Conservation (phyloP, 768 basidiomycete genomes). For the Pisolithus microcarpus region DNA sequence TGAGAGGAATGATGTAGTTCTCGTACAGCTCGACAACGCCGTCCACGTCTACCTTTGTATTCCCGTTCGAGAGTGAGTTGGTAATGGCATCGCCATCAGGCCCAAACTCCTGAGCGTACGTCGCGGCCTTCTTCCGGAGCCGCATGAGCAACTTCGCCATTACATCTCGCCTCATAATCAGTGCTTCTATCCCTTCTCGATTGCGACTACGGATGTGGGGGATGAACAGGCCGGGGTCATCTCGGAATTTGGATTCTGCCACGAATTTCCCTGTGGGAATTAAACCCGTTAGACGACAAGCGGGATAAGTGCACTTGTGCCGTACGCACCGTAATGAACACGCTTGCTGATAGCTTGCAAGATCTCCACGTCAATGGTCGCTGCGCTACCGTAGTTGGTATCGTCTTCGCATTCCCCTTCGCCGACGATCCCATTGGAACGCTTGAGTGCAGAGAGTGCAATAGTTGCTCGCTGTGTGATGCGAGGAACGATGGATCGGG, state of each 20-base stretch:
- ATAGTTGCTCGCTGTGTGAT: conserved; percentile 74
- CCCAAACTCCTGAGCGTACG: conserved; percentile 78
- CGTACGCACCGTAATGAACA: conserved; percentile 84
- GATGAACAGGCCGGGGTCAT: conserved; percentile 79
- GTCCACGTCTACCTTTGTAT: conserved; percentile 82
- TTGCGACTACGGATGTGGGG: conserved; percentile 85
- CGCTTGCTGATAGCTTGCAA: conserved; percentile 98
- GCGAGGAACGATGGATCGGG: conserved; percentile 77
- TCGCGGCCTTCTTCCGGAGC: conserved; percentile 75
- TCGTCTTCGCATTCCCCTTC: conserved; percentile 81
- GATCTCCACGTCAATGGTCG: conserved; percentile 90
- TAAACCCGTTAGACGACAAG: background rate
- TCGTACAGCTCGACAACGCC: conserved; percentile 91
- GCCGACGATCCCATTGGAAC: conserved; percentile 57
- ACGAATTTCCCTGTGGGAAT: conserved; percentile 87
- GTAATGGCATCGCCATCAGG: conserved; percentile 51
- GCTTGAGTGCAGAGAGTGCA: conserved; percentile 56
- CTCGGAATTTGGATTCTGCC: conserved; percentile 93
- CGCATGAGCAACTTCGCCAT: conserved; percentile 79
- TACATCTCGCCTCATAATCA: conserved; percentile 98
- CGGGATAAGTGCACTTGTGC: background rate
- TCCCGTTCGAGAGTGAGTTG: conserved; percentile 25
- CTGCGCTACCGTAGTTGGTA: conserved; percentile 95
- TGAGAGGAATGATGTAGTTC: conserved; percentile 93
- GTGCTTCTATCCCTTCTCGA: conserved; percentile 63